phyloP scores from a whole-genome alignment of 805 yeast genomes.

The Priceomyces haplophilus region DNA sequence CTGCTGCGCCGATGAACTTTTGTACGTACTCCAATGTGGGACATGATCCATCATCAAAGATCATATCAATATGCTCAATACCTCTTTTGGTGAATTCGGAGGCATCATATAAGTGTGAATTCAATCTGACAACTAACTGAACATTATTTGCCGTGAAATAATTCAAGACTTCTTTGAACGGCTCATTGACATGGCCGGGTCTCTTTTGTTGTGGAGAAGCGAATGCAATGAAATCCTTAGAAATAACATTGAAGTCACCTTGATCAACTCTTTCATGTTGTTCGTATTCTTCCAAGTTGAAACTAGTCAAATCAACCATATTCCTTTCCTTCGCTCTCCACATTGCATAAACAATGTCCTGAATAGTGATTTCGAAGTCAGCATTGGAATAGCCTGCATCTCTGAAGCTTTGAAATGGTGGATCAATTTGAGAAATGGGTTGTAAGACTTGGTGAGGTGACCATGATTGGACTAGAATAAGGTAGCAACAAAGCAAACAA shows the following conservation, averaged over 20 bases:
- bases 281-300: conserved; percentile 92
- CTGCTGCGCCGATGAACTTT: conserved; percentile 92
- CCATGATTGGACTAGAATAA: conserved; percentile 95
- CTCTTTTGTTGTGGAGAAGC: conserved; percentile 83
- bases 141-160: conserved; percentile 74
- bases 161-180: conserved; percentile 76
- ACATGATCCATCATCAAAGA: conserved; percentile 97
- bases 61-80: conserved; percentile 90
- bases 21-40: conserved; percentile 93
- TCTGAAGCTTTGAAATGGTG: conserved; percentile 91
- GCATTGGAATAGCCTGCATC: conserved; percentile 98
- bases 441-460: conserved; percentile 97
- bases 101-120: conserved; percentile 86
- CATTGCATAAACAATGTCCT: conserved; percentile 91
- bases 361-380: conserved; percentile 89
- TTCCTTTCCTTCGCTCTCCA: conserved; percentile 97
- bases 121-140: conserved; percentile 84
- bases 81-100: conserved; percentile 77
- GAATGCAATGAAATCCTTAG: conserved; percentile 94
- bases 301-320: conserved; percentile 78
- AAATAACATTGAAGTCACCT: conserved; percentile 90
- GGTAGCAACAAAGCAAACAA: conserved; percentile 87
- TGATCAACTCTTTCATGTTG: conserved; percentile 93
- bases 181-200: conserved; percentile 57
- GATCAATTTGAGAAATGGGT: conserved; percentile 86